Base-by-base conservation (phyloP, 108 stramenopile genomes). In the Seminavis robusta region DNA sequence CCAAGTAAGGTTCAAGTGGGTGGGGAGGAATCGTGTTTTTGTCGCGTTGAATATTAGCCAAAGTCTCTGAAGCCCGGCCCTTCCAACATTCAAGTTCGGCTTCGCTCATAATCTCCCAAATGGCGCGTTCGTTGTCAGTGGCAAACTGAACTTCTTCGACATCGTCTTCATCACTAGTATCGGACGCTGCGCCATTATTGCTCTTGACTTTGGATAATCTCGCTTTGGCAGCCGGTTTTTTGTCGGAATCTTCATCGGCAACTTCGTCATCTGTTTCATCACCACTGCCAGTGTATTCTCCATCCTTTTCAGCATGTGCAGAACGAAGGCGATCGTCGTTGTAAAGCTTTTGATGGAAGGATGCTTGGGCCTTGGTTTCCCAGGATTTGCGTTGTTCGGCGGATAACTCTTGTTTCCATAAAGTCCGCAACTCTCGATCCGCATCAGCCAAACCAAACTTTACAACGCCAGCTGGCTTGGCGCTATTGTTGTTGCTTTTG, bases 371-470 rank as follows among this genome's bases (percentile, higher is more conserved):
- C 30, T 54, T 47, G 9, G 41, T 47, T 36, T 56, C 41, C 71
- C 63, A 65, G 9, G 50, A 28, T 28, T 54, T 26, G 47, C 50
- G 56, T 40, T 72, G 47, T 38, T 72, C 29, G 25, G 47, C 58
- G 0, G 56, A 44, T 25, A 72, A 33, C 38, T 47, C n/a, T n/a
- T n/a, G 33, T 33, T 61, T 73, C 72, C 72, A 73, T 8, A 59
- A 30, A 24, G 28, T 24, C 39, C 54, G 52, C 15, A 73, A 52
- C 33, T 73, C 72, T 10, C 23, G 48, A 7, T 73, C 65, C 3
- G 72, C 64, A 13, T 73, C 48, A 28, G 51, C 29, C 19, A 73
- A 29, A 9, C 65, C 66, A 49, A 66, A 66, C 26, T 38, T 52
- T n/a, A n/a, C n/a, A n/a, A n/a, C n/a, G n/a, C n/a, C n/a, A n/a